These are phyloP conservation scores for Fusarium begoniae DNA, from an alignment of 2,329 filamentous ascomycete species.

Conservation along the genomic window DNA sequence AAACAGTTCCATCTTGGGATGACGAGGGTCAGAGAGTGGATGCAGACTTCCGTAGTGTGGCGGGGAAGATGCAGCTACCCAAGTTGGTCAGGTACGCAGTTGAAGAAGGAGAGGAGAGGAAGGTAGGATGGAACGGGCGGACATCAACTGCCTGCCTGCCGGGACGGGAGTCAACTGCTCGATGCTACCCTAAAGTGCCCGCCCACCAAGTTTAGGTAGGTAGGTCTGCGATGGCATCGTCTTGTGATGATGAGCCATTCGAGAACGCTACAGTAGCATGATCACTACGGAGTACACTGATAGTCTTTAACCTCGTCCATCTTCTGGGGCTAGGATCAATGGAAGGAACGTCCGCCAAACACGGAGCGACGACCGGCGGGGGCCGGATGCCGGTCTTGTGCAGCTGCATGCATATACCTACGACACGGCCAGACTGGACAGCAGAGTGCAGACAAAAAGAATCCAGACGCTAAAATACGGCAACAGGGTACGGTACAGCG, in stretches of 20 bases:
- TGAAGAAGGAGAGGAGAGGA: not conserved
- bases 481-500: not conserved
- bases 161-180: not conserved
- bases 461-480: slow-evolving; percentile 19
- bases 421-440: not conserved
- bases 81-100: slow-evolving; percentile 8
- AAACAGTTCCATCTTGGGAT: slow-evolving; percentile 8
- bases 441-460: slow-evolving; percentile 27
- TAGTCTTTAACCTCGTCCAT: not conserved
- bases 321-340: slow-evolving; percentile 1
- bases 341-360: slow-evolving; percentile 17
- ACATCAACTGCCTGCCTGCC: not conserved
- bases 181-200: not conserved
- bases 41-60: slow-evolving; percentile 22
- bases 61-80: slow-evolving; percentile 30
- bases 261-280: not conserved
- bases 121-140: not conserved
- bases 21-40: slow-evolving; percentile 22
- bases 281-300: not conserved
- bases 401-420: slow-evolving; percentile 36
- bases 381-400: slow-evolving; percentile 40
- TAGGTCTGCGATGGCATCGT: not conserved
- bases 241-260: not conserved
- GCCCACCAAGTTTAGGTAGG: not conserved
- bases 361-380: slow-evolving; percentile 31